phyloP scores from a whole-genome alignment of 1,139 yeast genomes.

The Meyerozyma sp. region DNA sequence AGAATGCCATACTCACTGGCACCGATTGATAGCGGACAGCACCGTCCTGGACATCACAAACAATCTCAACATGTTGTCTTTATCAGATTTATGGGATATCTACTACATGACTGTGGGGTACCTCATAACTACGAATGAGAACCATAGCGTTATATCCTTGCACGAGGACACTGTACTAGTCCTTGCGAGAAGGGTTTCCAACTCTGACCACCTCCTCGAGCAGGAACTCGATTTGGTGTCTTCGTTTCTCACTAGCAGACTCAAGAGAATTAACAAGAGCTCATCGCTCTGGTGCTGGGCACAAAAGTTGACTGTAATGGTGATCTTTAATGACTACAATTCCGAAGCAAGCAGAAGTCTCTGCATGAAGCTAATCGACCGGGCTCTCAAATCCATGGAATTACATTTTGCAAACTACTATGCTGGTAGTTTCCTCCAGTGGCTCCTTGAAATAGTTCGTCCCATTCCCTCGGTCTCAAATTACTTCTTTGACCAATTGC shows the following conservation, averaged over 20 bases:
- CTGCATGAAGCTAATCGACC: slow-evolving; percentile 9
- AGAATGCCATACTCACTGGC: slow-evolving; percentile 32
- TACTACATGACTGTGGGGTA: slow-evolving; percentile 29
- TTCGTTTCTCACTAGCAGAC: slow-evolving; percentile 26
- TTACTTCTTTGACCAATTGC: slow-evolving; percentile 5
- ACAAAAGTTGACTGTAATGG: slow-evolving; percentile 21
- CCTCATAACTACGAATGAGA: slow-evolving; percentile 37
- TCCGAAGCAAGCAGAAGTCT: background rate
- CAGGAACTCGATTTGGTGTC: slow-evolving; percentile 28
- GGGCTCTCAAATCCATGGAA: slow-evolving; percentile 26
- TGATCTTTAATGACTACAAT: slow-evolving; percentile 6
- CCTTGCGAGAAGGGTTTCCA: slow-evolving; percentile 7
- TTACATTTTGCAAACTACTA: slow-evolving; percentile 40
- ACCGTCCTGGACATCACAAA: background rate
- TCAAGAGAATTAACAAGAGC: slow-evolving; percentile 38
- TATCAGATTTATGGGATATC: slow-evolving; percentile 5
- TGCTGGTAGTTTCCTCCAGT: slow-evolving; percentile 28
- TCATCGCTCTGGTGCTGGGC: slow-evolving; percentile 36
- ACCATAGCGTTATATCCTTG: slow-evolving; percentile 26
- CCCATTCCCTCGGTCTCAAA: slow-evolving; percentile 3
- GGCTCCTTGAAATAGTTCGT: slow-evolving; percentile 19
- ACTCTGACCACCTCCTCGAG: slow-evolving; percentile 8
- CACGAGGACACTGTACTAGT: slow-evolving; percentile 24
- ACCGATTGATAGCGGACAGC: slow-evolving; percentile 4
- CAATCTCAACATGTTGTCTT: background rate